Evolutionary conservation across 169 alveolate genomes (phyloP), one percentile per base, ranked within the genome.

Genomic region (Plasmodium sp.): DNA sequence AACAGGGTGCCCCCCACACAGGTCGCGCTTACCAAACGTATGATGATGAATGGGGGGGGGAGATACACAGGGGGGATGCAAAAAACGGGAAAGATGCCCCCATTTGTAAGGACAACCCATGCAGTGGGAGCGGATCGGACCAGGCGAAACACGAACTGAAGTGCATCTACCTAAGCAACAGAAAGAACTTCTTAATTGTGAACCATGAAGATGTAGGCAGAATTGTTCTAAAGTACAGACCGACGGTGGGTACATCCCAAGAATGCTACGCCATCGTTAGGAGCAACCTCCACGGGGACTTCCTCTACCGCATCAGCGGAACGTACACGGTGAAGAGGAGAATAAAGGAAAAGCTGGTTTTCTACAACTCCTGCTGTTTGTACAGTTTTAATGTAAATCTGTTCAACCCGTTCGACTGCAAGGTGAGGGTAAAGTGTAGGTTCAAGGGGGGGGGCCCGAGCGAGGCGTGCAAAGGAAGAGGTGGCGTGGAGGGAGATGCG

Each of bases 111-210:
- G 39, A n/a, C 39, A 67, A 67, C n/a, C 3, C 39, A 16, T 67
- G 41, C n/a, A 67, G 12, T 67, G 39, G 1, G 4, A 0, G 10
- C 31, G 77, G n/a, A 67, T 0, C n/a, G 39, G 39, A 67, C 14
- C 77, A n/a, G 14, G 67, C 4, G 71, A 75, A 22, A 12, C 67
- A 22, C 31, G 56, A 90, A 10, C 14, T 79, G 4, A 80, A 79
- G 39, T 80, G 94, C n/a, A 90, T 90, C 4, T 90, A 90, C 54
- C 27, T 90, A 45, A 90, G 94, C 51, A 90, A 90, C 16, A 80
- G 71, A 41, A 62, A n/a, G 3, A 90, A 80, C 67, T 90, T 79
- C 71, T 14, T 62, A 22, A 90, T 80, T 51, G 3, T 43, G 2
- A 22, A 58, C n/a, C 18, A 22, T 62, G 27, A 33, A 34, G 67